These are phyloP conservation scores for Diaporthe longicolla DNA, from an alignment of 2,329 filamentous ascomycete species.

Conservation along the genomic window DNA sequence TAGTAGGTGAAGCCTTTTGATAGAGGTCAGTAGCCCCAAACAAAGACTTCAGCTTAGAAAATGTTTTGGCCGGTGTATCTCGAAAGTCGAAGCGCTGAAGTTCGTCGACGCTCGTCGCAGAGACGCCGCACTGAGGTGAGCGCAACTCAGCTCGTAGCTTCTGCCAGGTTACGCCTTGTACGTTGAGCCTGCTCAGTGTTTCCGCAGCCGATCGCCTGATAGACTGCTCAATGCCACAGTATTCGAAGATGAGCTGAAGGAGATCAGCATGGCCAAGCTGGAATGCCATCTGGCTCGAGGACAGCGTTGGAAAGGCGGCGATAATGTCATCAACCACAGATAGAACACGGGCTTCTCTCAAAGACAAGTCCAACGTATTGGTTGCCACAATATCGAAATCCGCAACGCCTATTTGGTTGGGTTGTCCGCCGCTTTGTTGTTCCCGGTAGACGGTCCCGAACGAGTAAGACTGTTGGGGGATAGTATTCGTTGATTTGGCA, in stretches of 20 bases:
- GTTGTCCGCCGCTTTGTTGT: conserved; percentile 82
- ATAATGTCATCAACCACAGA: conserved; percentile 96
- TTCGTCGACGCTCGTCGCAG: conserved; percentile 91
- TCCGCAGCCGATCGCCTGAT: conserved; percentile 83
- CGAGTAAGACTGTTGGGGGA: conserved; percentile 82
- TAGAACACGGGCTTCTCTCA: conserved; percentile 94
- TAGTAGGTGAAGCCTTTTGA: conserved; percentile 80
- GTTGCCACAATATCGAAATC: conserved; percentile 97
- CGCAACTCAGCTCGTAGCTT: conserved; percentile 87
- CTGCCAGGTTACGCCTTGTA: conserved; percentile 83
- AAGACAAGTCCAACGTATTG: conserved; percentile 82
- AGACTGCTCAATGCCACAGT: conserved; percentile 81
- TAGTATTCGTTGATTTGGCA: conserved; percentile 75
- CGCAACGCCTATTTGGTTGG: conserved; percentile 86
- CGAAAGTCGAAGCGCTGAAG: conserved; percentile 92
- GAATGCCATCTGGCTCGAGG: conserved; percentile 83
- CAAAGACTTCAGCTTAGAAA: conserved; percentile 70
- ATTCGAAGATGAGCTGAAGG: conserved; percentile 89
- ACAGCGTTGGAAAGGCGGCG: conserved; percentile 81
- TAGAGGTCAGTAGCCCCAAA: conserved; percentile 77
- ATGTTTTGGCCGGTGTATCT: conserved; percentile 70
- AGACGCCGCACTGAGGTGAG: conserved; percentile 83
- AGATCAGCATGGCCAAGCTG: conserved; percentile 91
- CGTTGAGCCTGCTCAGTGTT: conserved; percentile 87
- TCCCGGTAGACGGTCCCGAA: conserved; percentile 93